Conservation (phyloP, 768 basidiomycete genomes). For the Termitomyces sp. region DNA sequence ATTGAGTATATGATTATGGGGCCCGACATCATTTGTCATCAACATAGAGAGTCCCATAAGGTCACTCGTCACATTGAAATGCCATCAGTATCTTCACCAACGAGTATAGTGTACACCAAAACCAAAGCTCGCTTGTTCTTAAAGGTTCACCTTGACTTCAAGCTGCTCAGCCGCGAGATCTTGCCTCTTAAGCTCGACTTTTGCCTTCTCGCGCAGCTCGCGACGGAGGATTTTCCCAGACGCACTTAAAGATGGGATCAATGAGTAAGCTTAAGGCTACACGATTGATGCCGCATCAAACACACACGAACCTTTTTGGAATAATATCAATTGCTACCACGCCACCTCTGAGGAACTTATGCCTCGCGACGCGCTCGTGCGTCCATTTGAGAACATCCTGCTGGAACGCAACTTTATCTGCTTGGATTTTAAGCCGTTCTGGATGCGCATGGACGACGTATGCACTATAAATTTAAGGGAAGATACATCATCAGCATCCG, state of each 20-base stretch:
- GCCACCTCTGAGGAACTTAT: conserved; percentile 80
- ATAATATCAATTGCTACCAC: conserved; percentile 59
- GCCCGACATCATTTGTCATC: no score
- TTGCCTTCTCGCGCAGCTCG: conserved; percentile 67
- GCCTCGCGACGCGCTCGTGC: conserved; percentile 60
- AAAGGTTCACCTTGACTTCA: conserved; percentile 33
- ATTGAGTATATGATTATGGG: no score
- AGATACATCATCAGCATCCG: not conserved
- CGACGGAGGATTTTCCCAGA: conserved; percentile 87
- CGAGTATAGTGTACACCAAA: not conserved
- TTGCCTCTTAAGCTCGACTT: conserved; percentile 46
- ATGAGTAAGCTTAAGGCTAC: no score
- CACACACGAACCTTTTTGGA: conserved; percentile 58
- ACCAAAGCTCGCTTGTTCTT: not conserved
- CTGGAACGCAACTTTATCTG: conserved; percentile 42
- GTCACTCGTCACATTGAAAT: not conserved
- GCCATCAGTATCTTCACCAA: not conserved
- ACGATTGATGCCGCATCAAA: not conserved
- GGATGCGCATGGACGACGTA: conserved; percentile 56
- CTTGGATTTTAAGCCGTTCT: conserved; percentile 28
- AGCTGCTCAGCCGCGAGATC: conserved; percentile 29
- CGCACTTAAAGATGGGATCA: conserved; percentile 41
- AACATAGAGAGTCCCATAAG: no score
- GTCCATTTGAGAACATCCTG: conserved; percentile 64
- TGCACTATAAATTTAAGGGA: conserved; percentile 35